A percentile compares a stretch with the other conserved stretches of the same genome.
phyloP scores from a whole-genome alignment of 306 rosid species.

The Cicer arietinum region DNA sequence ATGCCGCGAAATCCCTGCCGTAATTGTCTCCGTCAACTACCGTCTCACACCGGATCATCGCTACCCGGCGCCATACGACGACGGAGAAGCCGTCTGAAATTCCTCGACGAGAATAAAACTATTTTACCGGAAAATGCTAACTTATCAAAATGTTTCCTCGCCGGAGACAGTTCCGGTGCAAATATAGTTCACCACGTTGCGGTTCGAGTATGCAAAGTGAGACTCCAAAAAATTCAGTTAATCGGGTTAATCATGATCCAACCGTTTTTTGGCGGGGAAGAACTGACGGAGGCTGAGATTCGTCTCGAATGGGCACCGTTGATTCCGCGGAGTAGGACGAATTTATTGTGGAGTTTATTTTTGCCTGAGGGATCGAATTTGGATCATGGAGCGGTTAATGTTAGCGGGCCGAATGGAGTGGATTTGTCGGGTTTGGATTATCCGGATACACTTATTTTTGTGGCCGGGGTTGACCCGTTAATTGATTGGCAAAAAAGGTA shows the following conservation, averaged over 20 bases:
- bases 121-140: slow-evolving; percentile 59
- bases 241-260: slow-evolving; percentile 69
- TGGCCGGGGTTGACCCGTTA: slow-evolving; percentile 74
- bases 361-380: slow-evolving; percentile 60
- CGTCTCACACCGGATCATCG: slow-evolving; percentile 74
- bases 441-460: slow-evolving; percentile 66
- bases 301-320: slow-evolving; percentile 49
- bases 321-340: slow-evolving; percentile 52
- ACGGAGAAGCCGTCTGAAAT: slow-evolving; percentile 64
- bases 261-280: slow-evolving; percentile 86
- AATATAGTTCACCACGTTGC: slow-evolving; percentile 77
- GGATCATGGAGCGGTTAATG: slow-evolving; percentile 59
- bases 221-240: neutral
- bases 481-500: slow-evolving; percentile 79
- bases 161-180: slow-evolving; percentile 88
- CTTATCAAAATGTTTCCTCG: slow-evolving; percentile 58
- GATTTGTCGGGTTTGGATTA: slow-evolving; percentile 60
- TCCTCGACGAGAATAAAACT: slow-evolving; percentile 44
- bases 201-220: slow-evolving; percentile 41
- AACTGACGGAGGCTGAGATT: slow-evolving; percentile 65
- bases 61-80: slow-evolving; percentile 71
- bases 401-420: slow-evolving; percentile 63
- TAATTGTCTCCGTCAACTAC: slow-evolving; percentile 75
- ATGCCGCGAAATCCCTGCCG: slow-evolving; percentile 50
- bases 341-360: slow-evolving; percentile 71